Percentiles rank a stretch among this genome's conserved stretches.
Evolutionary conservation across 371 early-diverging fungal species (phyloP).

Genomic region (Syncephalastrum racemosum): DNA sequence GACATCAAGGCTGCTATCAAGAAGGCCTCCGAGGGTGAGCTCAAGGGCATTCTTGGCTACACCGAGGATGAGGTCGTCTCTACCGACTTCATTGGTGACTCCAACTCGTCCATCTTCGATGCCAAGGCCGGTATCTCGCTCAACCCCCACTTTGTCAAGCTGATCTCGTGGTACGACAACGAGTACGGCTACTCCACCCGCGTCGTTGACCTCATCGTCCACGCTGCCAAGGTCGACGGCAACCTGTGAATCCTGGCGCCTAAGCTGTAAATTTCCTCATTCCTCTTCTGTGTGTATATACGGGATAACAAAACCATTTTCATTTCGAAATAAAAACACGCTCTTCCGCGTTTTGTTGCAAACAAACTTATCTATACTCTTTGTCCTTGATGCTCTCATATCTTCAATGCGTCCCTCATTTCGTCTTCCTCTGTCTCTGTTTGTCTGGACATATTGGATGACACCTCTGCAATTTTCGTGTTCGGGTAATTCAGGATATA

Average conservation of each 20-base stretch:
- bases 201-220: constrained; percentile 84
- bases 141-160: constrained; percentile 97
- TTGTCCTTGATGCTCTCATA: too few relatives aligned
- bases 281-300: too few relatives aligned
- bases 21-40: constrained; percentile 73
- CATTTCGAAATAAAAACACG: too few relatives aligned
- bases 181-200: constrained; percentile 95
- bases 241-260: constrained; percentile 10
- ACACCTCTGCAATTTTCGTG: too few relatives aligned
- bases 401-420: too few relatives aligned
- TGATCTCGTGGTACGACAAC: constrained; percentile 97
- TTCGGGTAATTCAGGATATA: too few relatives aligned
- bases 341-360: too few relatives aligned
- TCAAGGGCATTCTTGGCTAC: constrained; percentile 95
- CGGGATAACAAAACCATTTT: too few relatives aligned
- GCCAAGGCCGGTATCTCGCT: constrained; percentile 97
- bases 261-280: too few relatives aligned
- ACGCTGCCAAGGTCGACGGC: constrained; percentile 68
- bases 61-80: constrained; percentile 98
- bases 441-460: too few relatives aligned
- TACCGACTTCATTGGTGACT: constrained; percentile 93
- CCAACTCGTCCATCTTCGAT: constrained; percentile 94
- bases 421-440: too few relatives aligned
- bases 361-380: too few relatives aligned
- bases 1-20: constrained; percentile 87